Evolutionary conservation across 768 basidiomycete genomes (phyloP).

Genomic region (Dacryopinax primogenitus): DNA sequence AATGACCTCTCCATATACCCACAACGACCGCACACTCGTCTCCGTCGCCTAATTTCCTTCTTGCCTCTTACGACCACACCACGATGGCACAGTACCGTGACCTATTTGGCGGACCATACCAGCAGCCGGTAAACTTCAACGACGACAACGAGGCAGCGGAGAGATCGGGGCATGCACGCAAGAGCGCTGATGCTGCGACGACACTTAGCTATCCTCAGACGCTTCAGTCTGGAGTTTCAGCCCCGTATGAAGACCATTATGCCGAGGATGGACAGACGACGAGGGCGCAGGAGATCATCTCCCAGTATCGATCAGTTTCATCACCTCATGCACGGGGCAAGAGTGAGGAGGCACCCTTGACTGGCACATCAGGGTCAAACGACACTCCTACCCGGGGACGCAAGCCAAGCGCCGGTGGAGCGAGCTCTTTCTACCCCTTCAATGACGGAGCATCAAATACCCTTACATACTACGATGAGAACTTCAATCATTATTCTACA

Average conservation of each 20-base stretch:
- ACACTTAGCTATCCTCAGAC: conserved; percentile 10
- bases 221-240: conserved; percentile 5
- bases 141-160: conserved; percentile 10
- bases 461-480: conserved; percentile 21
- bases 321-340: neutral
- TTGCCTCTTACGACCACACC: neutral
- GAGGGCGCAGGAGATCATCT: conserved; percentile 16
- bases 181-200: conserved; percentile 10
- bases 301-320: conserved; percentile 13
- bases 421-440: neutral
- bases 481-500: conserved; percentile 15
- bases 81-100: neutral
- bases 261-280: conserved; percentile 17
- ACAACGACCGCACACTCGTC: neutral
- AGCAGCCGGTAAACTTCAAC: conserved; percentile 17
- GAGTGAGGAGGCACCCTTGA: conserved; percentile 7
- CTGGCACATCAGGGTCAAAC: neutral
- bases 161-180: neutral
- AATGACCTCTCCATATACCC: neutral
- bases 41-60: neutral
- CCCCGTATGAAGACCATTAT: conserved; percentile 8
- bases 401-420: neutral
- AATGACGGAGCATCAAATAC: conserved; percentile 9
- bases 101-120: neutral
- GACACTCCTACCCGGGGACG: neutral